Conservation (phyloP, 2,329 filamentous ascomycete genomes). For the Mycosphaerella sp. region DNA sequence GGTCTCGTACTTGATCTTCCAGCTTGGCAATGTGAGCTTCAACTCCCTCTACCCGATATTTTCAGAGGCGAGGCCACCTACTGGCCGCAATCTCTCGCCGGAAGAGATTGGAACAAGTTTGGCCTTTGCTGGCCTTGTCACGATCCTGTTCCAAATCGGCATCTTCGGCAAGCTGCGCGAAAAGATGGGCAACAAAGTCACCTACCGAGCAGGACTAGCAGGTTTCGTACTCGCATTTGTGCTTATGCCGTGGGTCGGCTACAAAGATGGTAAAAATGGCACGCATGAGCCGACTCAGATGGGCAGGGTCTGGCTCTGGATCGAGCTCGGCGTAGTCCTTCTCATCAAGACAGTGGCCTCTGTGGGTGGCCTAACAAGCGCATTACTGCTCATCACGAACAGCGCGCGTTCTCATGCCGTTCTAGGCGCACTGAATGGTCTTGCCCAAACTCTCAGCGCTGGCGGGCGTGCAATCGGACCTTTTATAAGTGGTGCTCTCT, state of each 20-base stretch:
- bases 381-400: conserved; percentile 87
- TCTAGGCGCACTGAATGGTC: conserved; percentile 82
- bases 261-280: conserved; percentile 53
- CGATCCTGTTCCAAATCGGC: conserved; percentile 84
- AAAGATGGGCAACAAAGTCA: conserved; percentile 75
- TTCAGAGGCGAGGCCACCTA: conserved; percentile 65
- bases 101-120: conserved; percentile 78
- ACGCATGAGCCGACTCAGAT: conserved; percentile 44
- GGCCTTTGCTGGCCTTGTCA: conserved; percentile 75
- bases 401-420: conserved; percentile 79
- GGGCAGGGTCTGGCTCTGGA: conserved; percentile 66
- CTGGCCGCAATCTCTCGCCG: conserved; percentile 68
- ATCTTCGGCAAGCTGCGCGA: conserved; percentile 74
- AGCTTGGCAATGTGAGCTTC: conserved; percentile 89
- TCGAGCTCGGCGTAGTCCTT: conserved; percentile 72
- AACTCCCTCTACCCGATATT: conserved; percentile 96
- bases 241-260: conserved; percentile 84
- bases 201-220: conserved; percentile 71
- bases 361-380: conserved; percentile 83
- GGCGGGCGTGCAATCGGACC: conserved; percentile 83
- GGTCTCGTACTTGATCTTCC: conserved; percentile 83
- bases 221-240: conserved; percentile 77
- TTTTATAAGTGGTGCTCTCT: conserved; percentile 79
- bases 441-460: conserved; percentile 89
- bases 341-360: conserved; percentile 85